These are phyloP conservation scores for Cadophora sp. DNA, from an alignment of 2,329 filamentous ascomycete species.

Conservation along the genomic window DNA sequence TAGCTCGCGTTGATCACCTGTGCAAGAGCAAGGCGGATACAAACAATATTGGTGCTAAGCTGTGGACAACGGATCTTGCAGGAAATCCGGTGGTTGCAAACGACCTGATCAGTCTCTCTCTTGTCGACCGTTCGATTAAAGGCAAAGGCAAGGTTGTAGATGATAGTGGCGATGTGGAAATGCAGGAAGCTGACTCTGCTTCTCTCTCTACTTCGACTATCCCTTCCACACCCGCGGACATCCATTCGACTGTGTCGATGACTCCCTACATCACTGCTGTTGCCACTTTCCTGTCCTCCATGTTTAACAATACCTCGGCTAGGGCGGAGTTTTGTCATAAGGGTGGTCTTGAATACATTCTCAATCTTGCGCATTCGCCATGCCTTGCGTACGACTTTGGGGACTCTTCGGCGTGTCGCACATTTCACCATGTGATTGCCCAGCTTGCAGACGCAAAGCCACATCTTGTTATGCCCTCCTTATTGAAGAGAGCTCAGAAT, in stretches of 20 bases:
- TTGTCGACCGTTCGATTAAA: conserved; percentile 42
- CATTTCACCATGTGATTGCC: conserved; percentile 76
- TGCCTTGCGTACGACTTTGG: conserved; percentile 79
- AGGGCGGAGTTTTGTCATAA: conserved; percentile 70
- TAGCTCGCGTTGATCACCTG: conserved; percentile 78
- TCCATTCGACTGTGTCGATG: conserved; percentile 37
- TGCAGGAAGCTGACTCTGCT: conserved; percentile 60
- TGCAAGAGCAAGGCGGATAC: conserved; percentile 73
- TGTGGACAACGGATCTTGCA: conserved; percentile 67
- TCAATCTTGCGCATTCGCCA: conserved; percentile 84
- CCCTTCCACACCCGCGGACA: conserved; percentile 33
- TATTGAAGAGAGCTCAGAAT: conserved; percentile 76
- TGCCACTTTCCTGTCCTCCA: conserved; percentile 71
- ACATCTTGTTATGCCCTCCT: conserved; percentile 79
- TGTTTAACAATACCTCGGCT: conserved; percentile 42
- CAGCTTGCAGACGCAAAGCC: conserved; percentile 82
- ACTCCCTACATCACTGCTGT: conserved; percentile 73
- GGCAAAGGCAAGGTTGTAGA: conserved; percentile 49
- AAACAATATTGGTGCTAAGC: conserved; percentile 77
- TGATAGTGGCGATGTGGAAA: conserved; percentile 67
- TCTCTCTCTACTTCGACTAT: background rate
- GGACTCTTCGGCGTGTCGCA: conserved; percentile 69
- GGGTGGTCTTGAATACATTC: conserved; percentile 81
- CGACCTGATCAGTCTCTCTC: conserved; percentile 43
- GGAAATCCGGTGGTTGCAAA: conserved; percentile 66